These are phyloP conservation scores for Euphorbia pulcherrima DNA, from an alignment of 345 rosid species.

Conservation along the genomic window DNA sequence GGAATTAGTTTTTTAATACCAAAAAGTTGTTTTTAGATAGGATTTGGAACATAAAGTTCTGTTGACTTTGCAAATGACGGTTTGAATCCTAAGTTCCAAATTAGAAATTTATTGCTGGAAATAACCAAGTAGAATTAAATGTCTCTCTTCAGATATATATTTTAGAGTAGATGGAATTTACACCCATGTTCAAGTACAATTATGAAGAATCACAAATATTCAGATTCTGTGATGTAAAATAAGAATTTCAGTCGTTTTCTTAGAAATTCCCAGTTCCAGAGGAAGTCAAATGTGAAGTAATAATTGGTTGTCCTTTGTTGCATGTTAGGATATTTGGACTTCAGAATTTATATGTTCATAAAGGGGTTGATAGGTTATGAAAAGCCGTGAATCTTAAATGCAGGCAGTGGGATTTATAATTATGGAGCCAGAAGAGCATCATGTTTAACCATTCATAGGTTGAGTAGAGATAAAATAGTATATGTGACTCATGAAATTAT, in stretches of 20 bases:
- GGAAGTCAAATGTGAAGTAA: not conserved
- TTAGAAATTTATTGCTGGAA: not conserved
- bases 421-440: not conserved
- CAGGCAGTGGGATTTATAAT: not conserved
- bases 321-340: not conserved
- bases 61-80: not conserved
- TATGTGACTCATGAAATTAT: too few species aligned
- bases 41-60: not conserved
- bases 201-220: not conserved
- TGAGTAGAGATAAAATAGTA: too few species aligned
- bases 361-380: not conserved
- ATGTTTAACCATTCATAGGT: not conserved
- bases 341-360: not conserved
- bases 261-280: not conserved
- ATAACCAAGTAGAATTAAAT: not conserved
- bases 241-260: not conserved
- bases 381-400: not conserved
- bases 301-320: not conserved
- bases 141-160: not conserved
- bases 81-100: not conserved
- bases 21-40: not conserved
- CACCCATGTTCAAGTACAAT: not conserved
- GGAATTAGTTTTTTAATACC: not conserved
- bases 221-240: not conserved
- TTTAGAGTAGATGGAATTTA: not conserved